A percentile compares a stretch with the other conserved stretches of the same genome.
Evolutionary conservation across 129 eudicot genomes (phyloP).

Genomic region (Centrapalus pauciflorus): DNA sequence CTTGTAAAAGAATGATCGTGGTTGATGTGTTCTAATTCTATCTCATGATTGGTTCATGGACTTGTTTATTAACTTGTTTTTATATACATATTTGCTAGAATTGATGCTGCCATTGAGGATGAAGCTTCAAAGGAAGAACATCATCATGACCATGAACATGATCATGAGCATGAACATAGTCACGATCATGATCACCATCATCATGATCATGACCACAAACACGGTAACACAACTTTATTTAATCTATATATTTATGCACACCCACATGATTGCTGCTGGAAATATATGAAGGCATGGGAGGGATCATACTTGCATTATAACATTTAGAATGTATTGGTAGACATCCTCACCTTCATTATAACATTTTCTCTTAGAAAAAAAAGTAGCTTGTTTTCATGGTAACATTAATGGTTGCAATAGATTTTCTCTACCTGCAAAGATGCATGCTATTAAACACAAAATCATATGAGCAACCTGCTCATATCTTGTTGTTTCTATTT

Average conservation of each 20-base stretch:
- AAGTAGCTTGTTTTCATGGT: background rate
- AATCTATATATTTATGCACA: background rate
- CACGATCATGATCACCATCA: conserved; percentile 47
- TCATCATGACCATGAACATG: conserved; percentile 50
- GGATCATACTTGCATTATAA: background rate
- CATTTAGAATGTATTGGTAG: background rate
- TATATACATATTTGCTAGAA: conserved; percentile 39
- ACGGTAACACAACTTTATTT: conserved; percentile 45
- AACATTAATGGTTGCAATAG: background rate
- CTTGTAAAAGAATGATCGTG: background rate
- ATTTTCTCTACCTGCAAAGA: background rate
- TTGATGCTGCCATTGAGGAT: conserved; percentile 76
- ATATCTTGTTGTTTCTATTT: background rate
- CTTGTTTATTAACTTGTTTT: conserved; percentile 8
- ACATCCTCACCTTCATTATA: background rate
- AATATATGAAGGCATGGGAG: background rate
- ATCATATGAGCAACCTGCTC: background rate
- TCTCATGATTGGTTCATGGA: conserved; percentile 3
- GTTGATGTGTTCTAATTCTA: background rate
- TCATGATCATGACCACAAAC: conserved; percentile 62
- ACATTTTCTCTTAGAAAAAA: background rate
- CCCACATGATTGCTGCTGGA: background rate
- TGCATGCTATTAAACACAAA: background rate
- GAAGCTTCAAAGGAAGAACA: conserved; percentile 71
- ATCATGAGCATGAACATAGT: conserved; percentile 39